phyloP scores from a whole-genome alignment of 108 stramenopile species.

The Nitzschia putrida region DNA sequence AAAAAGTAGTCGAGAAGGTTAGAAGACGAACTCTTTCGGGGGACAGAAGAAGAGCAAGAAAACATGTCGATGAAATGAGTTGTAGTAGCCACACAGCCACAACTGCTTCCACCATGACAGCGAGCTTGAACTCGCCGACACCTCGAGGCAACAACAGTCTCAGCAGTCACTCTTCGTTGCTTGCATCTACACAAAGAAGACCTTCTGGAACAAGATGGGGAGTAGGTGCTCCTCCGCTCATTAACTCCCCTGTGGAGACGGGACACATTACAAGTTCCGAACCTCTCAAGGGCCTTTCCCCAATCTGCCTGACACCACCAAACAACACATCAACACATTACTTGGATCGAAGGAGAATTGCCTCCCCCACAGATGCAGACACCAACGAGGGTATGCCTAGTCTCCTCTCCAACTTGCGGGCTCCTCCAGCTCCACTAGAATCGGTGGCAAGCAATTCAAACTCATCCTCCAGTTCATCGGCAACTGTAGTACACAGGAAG shows the following conservation, averaged over 20 bases:
- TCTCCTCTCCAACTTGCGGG: neutral
- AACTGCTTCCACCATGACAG: neutral
- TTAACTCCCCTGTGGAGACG: neutral
- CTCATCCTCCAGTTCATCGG: neutral
- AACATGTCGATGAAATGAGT: neutral
- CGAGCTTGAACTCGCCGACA: neutral
- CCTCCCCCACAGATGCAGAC: neutral
- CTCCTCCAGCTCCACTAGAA: too few relatives aligned
- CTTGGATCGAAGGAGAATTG: neutral
- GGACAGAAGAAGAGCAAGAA: too few relatives aligned
- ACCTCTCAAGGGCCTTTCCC: neutral
- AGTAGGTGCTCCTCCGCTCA: neutral
- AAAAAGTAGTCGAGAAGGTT: too few relatives aligned
- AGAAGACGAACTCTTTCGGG: too few relatives aligned
- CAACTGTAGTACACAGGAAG: neutral
- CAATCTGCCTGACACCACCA: neutral
- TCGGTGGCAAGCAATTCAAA: neutral
- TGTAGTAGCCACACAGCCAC: neutral
- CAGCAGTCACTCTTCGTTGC: conserved; percentile 3
- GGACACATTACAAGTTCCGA: too few relatives aligned
- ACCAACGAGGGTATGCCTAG: neutral
- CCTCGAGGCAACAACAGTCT: neutral
- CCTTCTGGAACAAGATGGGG: neutral
- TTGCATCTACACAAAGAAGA: neutral
- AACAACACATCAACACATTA: neutral